A percentile compares a stretch with the other conserved stretches of the same genome.
Evolutionary conservation across 1,139 yeast species (phyloP).

Genomic region (Candida labiduridarum): DNA sequence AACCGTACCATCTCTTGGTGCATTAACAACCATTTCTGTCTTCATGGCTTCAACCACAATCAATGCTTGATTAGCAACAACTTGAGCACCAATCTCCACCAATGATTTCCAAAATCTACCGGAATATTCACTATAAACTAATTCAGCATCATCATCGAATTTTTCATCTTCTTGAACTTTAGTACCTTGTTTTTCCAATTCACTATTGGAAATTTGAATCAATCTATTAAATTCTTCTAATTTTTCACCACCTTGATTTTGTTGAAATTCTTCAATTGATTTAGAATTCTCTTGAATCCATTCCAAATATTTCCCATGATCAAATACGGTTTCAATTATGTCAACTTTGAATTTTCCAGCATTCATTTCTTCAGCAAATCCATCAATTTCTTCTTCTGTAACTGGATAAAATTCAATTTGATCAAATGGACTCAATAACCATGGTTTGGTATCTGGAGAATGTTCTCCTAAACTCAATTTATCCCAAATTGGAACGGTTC

Average conservation of each 20-base stretch:
- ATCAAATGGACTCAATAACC: conserved; percentile 91
- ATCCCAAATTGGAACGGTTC: conserved; percentile 98
- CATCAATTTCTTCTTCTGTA: conserved; percentile 77
- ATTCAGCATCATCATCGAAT: conserved; percentile 73
- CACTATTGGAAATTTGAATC: conserved; percentile 82
- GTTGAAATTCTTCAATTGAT: conserved; percentile 71
- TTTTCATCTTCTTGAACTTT: conserved; percentile 45
- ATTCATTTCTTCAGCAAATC: conserved; percentile 68
- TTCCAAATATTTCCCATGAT: conserved; percentile 71
- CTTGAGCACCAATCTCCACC: conserved; percentile 78
- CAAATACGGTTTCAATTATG: conserved; percentile 76
- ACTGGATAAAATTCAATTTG: conserved; percentile 95
- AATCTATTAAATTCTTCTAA: conserved; percentile 80
- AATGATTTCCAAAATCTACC: conserved; percentile 97
- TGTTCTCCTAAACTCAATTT: conserved; percentile 77
- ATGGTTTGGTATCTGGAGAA: conserved; percentile 64
- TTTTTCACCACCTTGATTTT: conserved; percentile 74
- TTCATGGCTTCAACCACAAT: conserved; percentile 97
- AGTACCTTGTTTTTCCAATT: conserved; percentile 55
- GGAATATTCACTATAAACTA: conserved; percentile 90
- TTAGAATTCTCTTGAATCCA: conserved; percentile 77
- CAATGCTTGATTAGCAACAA: conserved; percentile 74
- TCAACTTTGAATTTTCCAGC: conserved; percentile 82
- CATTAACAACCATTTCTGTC: conserved; percentile 88
- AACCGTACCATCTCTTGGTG: conserved; percentile 77